phyloP scores from a whole-genome alignment of 768 basidiomycete species.

The Floccularia luteovirens region DNA sequence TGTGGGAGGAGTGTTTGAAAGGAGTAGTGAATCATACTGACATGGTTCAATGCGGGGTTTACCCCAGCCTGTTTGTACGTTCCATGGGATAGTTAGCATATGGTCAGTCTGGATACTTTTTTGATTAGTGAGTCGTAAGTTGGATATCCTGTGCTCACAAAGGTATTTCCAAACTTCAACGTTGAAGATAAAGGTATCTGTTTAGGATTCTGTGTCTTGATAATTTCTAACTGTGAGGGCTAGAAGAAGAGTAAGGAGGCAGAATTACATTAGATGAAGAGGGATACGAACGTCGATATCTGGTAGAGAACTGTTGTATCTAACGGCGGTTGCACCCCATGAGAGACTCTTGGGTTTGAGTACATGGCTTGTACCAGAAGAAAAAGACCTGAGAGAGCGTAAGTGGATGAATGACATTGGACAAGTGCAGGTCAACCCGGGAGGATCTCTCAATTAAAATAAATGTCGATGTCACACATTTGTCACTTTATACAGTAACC shows the following conservation, averaged over 20 bases:
- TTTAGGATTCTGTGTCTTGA: constrained; percentile 43
- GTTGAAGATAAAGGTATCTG: constrained; percentile 54
- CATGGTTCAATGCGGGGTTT: constrained; percentile 79
- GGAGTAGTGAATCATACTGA: constrained; percentile 28
- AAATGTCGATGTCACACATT: no score
- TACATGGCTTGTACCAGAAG: no score
- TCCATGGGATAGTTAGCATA: constrained; percentile 81
- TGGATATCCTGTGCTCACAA: constrained; percentile 38
- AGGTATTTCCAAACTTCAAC: constrained; percentile 81
- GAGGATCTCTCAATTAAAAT: no score
- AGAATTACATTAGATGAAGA: background rate
- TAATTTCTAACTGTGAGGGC: constrained; percentile 47
- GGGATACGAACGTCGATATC: constrained; percentile 25
- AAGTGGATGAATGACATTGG: background rate
- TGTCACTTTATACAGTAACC: no score
- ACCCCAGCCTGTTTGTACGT: constrained; percentile 68
- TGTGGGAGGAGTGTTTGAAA: constrained; percentile 2
- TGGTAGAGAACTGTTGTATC: constrained; percentile 10
- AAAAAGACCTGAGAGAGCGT: background rate
- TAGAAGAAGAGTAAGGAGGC: constrained; percentile 14
- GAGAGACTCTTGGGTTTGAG: no score
- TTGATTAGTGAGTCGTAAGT: constrained; percentile 4
- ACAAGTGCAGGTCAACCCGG: no score
- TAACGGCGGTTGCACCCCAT: constrained; percentile 5
- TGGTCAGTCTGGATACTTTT: constrained; percentile 59